A percentile compares a stretch with the other conserved stretches of the same genome.
Evolutionary conservation across 106 monocot species (phyloP).

Genomic region (Narthecium ossifragum): DNA sequence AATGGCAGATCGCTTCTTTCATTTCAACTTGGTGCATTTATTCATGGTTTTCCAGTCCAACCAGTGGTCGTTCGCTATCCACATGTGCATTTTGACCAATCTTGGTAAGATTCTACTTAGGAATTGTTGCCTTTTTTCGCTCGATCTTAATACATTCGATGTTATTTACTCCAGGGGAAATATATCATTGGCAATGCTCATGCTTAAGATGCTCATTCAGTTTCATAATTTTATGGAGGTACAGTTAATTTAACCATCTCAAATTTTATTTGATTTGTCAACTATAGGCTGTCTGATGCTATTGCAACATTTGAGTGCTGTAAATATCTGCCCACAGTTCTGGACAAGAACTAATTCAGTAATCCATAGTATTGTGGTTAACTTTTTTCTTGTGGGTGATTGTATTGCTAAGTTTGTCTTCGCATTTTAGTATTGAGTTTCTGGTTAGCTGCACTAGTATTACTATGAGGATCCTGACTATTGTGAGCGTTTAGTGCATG

Average conservation of each 20-base stretch:
- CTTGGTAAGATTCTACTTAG: conserved; percentile 47
- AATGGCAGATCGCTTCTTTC: conserved; percentile 86
- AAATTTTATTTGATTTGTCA: not conserved
- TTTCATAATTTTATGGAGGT: conserved; percentile 99
- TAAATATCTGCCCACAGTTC: no score
- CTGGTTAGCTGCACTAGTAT: no score
- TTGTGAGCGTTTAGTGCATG: no score
- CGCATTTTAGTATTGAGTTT: no score
- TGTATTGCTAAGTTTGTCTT: not conserved
- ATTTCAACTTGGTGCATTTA: conserved; percentile 94
- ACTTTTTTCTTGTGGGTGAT: not conserved
- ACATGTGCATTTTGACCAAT: conserved; percentile 93
- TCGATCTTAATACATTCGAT: conserved; percentile 5
- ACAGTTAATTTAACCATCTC: not conserved
- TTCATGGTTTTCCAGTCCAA: conserved; percentile 74
- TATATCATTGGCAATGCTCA: conserved; percentile 69
- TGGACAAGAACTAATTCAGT: no score
- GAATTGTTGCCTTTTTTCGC: not conserved
- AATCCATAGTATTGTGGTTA: not conserved
- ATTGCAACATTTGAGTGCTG: no score
- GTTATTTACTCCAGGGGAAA: conserved; percentile 56
- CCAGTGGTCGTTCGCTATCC: conserved; percentile 91
- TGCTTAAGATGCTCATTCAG: conserved; percentile 98
- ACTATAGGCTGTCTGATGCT: no score
- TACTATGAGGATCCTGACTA: no score